Base-by-base conservation (phyloP, 1,284 basidiomycete species). In the Sanghuangporus baumii region DNA sequence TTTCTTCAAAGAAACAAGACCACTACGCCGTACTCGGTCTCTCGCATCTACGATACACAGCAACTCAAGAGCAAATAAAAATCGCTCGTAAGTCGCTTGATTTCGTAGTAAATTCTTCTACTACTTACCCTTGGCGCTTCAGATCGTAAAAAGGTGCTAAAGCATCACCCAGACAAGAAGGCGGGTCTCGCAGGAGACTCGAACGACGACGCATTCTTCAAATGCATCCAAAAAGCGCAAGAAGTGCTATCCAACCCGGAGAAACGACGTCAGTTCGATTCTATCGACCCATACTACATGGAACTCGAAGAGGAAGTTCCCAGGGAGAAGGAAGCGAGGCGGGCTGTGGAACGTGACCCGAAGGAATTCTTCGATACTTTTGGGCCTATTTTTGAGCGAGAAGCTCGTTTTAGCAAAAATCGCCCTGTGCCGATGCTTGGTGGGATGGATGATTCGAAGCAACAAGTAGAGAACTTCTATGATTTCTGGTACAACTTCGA, bases 401-500 rank as follows among this genome's bases (percentile, higher is more conserved):
- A 98, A 75, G 86, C 89, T 2, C 87, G 96, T 54, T 99, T 99
- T 84, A 96, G 93, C 71, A 89, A 89, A 70, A 81, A 77, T 62
- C 87, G 91, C 71, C 93, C 95, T n/a, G 94, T 96, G 5, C 94
- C 94, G 12, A 75, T 81, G 67, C 82, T 98, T 23, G 96, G 96
- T 20, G 76, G 78, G 50, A 78, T 82, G 65, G 83, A 91, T 65
- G 86, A 90, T 26, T 74, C 85, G 65, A 96, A 96, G 76, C 84
- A 86, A 64, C 83, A 87, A 64, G 96, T 98, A 66, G 93, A 98
- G 75, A 83, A 79, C 18, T 98, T 99, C 81, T 99, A 98, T 81
- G 91, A 98, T 78, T 98, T 96, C 77, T 99, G 94, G 93, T 98
- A 98, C 83, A 97, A 97, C 84, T 98, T 99, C 77, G 96, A 98